These are phyloP conservation scores for Leccinum broughii DNA, from an alignment of 768 basidiomycete genomes.

Conservation along the genomic window DNA sequence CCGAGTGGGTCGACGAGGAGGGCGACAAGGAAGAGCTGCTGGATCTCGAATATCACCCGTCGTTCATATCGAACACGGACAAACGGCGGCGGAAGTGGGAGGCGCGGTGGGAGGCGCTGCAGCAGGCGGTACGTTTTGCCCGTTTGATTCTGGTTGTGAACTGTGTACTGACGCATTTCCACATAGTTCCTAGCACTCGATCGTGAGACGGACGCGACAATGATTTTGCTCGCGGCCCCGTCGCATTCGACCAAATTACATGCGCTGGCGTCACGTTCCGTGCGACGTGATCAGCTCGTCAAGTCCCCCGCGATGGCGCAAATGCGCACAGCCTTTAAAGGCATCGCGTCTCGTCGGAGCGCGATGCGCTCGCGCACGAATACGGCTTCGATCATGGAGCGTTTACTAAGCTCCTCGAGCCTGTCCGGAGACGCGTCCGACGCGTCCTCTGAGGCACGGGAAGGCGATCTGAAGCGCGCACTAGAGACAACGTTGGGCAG, in stretches of 20 bases:
- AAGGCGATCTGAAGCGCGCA: conserved; percentile 67
- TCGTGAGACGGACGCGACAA: conserved; percentile 77
- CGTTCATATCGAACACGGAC: conserved; percentile 62
- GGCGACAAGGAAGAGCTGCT: conserved; percentile 70
- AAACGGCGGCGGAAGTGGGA: conserved; percentile 75
- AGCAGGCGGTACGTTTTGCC: conserved; percentile 57
- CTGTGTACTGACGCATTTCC: conserved; percentile 1
- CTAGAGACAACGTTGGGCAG: conserved; percentile 69
- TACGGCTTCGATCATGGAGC: conserved; percentile 47
- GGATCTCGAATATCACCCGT: conserved; percentile 75
- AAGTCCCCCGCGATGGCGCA: conserved; percentile 51
- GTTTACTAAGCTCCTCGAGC: conserved; percentile 39
- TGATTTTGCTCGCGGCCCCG: conserved; percentile 73
- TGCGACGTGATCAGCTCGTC: conserved; percentile 56
- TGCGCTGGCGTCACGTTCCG: conserved; percentile 62
- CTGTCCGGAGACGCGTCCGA: conserved; percentile 59
- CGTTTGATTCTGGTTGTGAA: background rate
- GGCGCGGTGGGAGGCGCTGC: conserved; percentile 69
- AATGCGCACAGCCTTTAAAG: conserved; percentile 58
- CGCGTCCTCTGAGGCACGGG: conserved; percentile 46
- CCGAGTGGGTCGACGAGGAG: conserved; percentile 75
- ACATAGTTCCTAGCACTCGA: conserved; percentile 74
- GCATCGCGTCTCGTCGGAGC: conserved; percentile 57
- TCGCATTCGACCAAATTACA: conserved; percentile 70
- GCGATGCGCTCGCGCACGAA: conserved; percentile 46